A percentile compares a stretch with the other conserved stretches of the same genome.
Evolutionary conservation across 2,329 filamentous ascomycete species (phyloP).

Genomic region (Dendryphion nanum): DNA sequence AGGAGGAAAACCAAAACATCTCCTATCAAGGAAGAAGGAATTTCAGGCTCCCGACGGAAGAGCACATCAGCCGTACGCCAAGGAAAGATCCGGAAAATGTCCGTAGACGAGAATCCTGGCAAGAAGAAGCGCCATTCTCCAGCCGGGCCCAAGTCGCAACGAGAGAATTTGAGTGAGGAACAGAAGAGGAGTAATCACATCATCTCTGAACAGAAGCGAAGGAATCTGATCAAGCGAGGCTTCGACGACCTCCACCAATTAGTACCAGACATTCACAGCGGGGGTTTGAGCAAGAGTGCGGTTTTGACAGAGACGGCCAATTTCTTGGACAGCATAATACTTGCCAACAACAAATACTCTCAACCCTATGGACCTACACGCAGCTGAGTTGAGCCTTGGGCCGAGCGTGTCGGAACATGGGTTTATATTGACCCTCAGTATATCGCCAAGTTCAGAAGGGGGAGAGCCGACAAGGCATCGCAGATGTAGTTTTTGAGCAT

Average conservation of each 20-base stretch:
- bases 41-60: slow-evolving; percentile 15
- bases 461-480: too few relatives aligned
- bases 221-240: slow-evolving; percentile 76
- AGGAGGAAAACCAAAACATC: slow-evolving; percentile 21
- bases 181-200: slow-evolving; percentile 88
- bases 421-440: too few relatives aligned
- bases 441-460: too few relatives aligned
- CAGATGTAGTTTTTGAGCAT: too few relatives aligned
- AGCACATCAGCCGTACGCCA: slow-evolving; percentile 10
- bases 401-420: too few relatives aligned
- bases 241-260: slow-evolving; percentile 77
- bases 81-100: slow-evolving; percentile 21
- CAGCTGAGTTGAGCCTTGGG: too few relatives aligned
- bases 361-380: background rate
- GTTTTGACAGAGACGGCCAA: slow-evolving; percentile 73
- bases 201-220: slow-evolving; percentile 79
- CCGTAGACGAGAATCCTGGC: slow-evolving; percentile 13
- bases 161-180: slow-evolving; percentile 68
- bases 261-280: slow-evolving; percentile 71
- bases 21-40: slow-evolving; percentile 10
- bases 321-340: slow-evolving; percentile 71
- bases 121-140: slow-evolving; percentile 29
- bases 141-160: slow-evolving; percentile 25
- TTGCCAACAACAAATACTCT: slow-evolving; percentile 59
- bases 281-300: slow-evolving; percentile 79